Conservation (phyloP, 306 rosid genomes). For the Casuarina equisetifolia region DNA sequence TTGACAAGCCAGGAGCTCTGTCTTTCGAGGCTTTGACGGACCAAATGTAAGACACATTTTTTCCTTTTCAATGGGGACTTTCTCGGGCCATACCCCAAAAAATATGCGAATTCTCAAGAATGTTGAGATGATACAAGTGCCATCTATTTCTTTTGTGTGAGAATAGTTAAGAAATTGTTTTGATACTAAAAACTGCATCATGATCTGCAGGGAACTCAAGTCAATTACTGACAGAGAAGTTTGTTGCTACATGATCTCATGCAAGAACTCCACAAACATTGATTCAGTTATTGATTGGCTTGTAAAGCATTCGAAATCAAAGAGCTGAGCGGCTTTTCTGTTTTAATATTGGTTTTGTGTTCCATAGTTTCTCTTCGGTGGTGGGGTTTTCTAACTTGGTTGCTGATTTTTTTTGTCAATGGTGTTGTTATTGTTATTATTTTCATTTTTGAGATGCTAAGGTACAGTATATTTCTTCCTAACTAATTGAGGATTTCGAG, state of each 20-base stretch:
- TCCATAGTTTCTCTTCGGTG: constrained; percentile 49
- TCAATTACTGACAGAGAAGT: constrained; percentile 85
- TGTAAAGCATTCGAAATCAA: constrained; percentile 93
- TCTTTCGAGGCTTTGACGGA: constrained; percentile 76
- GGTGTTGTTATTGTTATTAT: background rate
- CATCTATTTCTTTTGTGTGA: background rate
- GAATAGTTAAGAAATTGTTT: background rate
- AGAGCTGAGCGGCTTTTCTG: constrained; percentile 51
- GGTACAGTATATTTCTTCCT: constrained; percentile 14
- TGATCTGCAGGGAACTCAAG: constrained; percentile 68
- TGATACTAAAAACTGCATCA: constrained; percentile 21
- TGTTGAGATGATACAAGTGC: background rate
- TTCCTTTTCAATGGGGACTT: constrained; percentile 11
- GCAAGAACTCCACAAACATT: constrained; percentile 92
- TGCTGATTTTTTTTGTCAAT: constrained; percentile 40
- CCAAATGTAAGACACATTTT: constrained; percentile 56
- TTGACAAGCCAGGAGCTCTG: constrained; percentile 76
- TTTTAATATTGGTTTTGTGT: constrained; percentile 27
- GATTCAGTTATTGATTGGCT: constrained; percentile 92
- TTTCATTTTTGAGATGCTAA: constrained; percentile 20
- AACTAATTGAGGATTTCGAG: background rate
- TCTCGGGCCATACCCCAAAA: background rate
- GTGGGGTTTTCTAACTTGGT: constrained; percentile 46
- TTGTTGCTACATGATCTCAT: constrained; percentile 93
- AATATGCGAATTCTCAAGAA: constrained; percentile 1